These are phyloP conservation scores for Dactylellina parvicollis DNA, from an alignment of 2,329 filamentous ascomycete species.

Conservation along the genomic window DNA sequence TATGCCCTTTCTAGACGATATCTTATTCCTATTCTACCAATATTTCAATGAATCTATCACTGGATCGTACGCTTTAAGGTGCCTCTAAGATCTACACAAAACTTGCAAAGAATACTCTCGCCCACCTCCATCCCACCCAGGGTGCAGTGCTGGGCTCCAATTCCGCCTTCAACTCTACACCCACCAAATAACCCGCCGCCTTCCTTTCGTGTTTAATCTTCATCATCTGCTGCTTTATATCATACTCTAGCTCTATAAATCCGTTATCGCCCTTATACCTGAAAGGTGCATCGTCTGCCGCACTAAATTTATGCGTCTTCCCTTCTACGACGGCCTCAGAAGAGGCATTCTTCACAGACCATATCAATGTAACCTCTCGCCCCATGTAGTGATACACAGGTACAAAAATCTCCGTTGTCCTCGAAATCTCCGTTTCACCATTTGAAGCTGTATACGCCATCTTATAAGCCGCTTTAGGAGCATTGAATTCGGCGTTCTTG, in stretches of 20 bases:
- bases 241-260: constrained; percentile 36
- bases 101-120: constrained; percentile 41
- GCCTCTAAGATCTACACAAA: too few relatives aligned
- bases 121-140: constrained; percentile 41
- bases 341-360: constrained; percentile 25
- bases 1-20: not conserved
- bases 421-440: constrained; percentile 51
- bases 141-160: constrained; percentile 47
- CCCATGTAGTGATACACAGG: constrained; percentile 65
- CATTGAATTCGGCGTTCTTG: constrained; percentile 60
- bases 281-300: constrained; percentile 48
- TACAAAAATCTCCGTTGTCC: constrained; percentile 62
- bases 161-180: constrained; percentile 35
- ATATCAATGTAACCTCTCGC: constrained; percentile 56
- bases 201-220: constrained; percentile 39
- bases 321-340: constrained; percentile 12
- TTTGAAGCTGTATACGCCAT: constrained; percentile 59
- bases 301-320: constrained; percentile 32
- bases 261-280: constrained; percentile 34
- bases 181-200: constrained; percentile 29
- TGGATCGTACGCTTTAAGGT: too few relatives aligned
- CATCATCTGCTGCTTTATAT: constrained; percentile 41
- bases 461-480: constrained; percentile 60
- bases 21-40: not conserved
- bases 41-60: not conserved